Percentiles rank a stretch among this genome's conserved stretches.
These are phyloP conservation scores for Trichoderma parareesei DNA, from an alignment of 495 filamentous ascomycete species.

Conservation along the genomic window DNA sequence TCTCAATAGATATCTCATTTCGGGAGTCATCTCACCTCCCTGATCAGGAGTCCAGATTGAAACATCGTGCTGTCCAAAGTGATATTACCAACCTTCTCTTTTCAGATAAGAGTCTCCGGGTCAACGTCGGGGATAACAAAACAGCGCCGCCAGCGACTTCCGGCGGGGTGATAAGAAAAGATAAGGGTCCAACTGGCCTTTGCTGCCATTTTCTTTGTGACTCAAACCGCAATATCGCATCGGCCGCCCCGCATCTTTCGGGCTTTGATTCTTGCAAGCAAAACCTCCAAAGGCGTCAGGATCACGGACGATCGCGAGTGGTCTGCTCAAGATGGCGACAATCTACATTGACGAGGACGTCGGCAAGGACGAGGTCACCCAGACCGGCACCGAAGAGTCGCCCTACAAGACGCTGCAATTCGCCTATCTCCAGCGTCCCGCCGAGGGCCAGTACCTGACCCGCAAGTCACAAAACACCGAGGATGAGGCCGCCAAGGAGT, in stretches of 20 bases:
- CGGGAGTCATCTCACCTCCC: neutral
- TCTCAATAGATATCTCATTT: neutral
- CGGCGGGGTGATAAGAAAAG: constrained; percentile 8
- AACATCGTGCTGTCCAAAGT: neutral
- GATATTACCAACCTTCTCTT: neutral
- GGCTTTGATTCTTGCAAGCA: neutral
- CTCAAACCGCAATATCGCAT: constrained; percentile 2
- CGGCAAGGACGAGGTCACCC: constrained; percentile 59
- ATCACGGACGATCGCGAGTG: neutral
- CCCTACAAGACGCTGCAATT: constrained; percentile 75
- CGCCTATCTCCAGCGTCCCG: constrained; percentile 64
- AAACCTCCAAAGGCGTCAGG: neutral
- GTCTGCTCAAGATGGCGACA: constrained; percentile 27
- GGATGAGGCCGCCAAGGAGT: constrained; percentile 50
- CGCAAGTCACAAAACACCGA: constrained; percentile 59
- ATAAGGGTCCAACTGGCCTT: neutral
- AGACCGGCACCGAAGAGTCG: constrained; percentile 58
- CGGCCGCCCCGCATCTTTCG: neutral
- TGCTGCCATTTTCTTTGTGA: constrained; percentile 2
- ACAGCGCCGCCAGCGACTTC: neutral
- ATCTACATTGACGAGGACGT: constrained; percentile 74
- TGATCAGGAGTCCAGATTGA: neutral
- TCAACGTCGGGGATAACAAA: constrained; percentile 5
- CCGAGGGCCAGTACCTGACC: constrained; percentile 51
- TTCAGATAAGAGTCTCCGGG: neutral